Base-by-base conservation (phyloP, 768 basidiomycete genomes). In the Tulasnella sp. region DNA sequence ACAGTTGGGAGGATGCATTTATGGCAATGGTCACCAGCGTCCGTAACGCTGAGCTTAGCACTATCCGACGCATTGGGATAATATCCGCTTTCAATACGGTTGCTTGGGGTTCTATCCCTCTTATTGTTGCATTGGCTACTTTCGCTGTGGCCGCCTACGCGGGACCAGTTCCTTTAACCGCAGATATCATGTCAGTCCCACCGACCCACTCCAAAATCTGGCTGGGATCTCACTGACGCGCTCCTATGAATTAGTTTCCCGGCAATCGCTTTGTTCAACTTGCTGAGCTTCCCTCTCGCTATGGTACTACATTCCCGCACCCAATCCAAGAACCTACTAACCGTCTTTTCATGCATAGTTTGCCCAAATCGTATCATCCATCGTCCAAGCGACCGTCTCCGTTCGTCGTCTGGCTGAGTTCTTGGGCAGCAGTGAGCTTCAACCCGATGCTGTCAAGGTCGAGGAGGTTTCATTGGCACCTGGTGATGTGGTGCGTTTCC, bases 1-100 rank as follows among this genome's bases (percentile, higher is more conserved):
- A 97, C 85, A 95, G 94, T 3, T 99, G 97, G 97, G 97, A 99
- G 86, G 91, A 93, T 83, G 93, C 94, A 4, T 98, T 99, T 84
- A 89, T 94, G 41, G 89, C 92, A 75, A 92, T 92, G 79, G 89
- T 99, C 42, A 86, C 92, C n/a, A 88, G 90, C 31, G 93, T 96
- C 2, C 89, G 96, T 64, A 96, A 97, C 84, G 88, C 92, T 82
- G 96, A 97, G 85, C 85, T 99, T 74, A 91, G 88, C 81, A 92
- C 94, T 90, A 88, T 99, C 50, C 89, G 88, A 80, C 94, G 92
- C 85, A 96, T 98, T 79, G 96, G 95, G 3, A 87, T 97, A 34
- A 86, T 89, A 16, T 92, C 92, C 24, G 92, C 93, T 0, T 85
- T 91, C 82, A 93, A 90, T 81, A 87, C 84, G 78, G 88, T 92